Evolutionary conservation across 352 stramenopile genomes (phyloP).

Genomic region (Elongisporangium anandrum): DNA sequence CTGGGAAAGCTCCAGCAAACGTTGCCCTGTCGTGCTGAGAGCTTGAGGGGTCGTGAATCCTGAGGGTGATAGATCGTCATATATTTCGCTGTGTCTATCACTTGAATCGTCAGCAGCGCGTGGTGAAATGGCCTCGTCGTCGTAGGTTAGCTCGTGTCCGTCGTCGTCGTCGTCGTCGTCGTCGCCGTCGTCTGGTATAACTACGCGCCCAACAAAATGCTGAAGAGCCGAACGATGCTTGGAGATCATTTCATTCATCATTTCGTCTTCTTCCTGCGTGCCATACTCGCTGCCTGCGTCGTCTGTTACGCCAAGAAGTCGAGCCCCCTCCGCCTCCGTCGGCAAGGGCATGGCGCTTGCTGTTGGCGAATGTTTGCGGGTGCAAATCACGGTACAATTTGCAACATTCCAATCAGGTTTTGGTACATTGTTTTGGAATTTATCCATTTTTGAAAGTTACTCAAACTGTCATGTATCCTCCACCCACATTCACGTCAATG

Average conservation of each 20-base stretch:
- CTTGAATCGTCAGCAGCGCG: slow-evolving; percentile 4
- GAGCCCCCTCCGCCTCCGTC: background rate
- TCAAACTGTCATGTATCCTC: background rate
- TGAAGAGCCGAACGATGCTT: slow-evolving; percentile 23
- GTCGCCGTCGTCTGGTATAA: slow-evolving; percentile 9
- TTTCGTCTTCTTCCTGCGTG: slow-evolving; percentile 14
- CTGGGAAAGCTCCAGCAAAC: slow-evolving; percentile 43
- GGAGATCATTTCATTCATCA: slow-evolving; percentile 26
- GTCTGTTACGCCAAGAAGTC: background rate
- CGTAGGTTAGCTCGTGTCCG: slow-evolving; percentile 6
- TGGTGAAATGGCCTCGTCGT: slow-evolving; percentile 18
- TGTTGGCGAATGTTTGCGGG: background rate
- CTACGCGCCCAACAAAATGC: slow-evolving; percentile 8
- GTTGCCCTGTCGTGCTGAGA: slow-evolving; percentile 30
- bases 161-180: no score
- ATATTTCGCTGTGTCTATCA: slow-evolving; percentile 15
- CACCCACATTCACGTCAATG: no score
- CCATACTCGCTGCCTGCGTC: background rate
- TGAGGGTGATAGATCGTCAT: background rate
- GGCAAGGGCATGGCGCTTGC: background rate
- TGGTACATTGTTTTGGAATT: background rate
- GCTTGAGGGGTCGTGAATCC: slow-evolving; percentile 32
- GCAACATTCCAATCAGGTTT: background rate
- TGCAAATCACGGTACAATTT: background rate
- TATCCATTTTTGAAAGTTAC: background rate